Evolutionary conservation across 129 eudicot species (phyloP), one percentile per base, ranked within the genome.

Genomic region (Apium graveolens): DNA sequence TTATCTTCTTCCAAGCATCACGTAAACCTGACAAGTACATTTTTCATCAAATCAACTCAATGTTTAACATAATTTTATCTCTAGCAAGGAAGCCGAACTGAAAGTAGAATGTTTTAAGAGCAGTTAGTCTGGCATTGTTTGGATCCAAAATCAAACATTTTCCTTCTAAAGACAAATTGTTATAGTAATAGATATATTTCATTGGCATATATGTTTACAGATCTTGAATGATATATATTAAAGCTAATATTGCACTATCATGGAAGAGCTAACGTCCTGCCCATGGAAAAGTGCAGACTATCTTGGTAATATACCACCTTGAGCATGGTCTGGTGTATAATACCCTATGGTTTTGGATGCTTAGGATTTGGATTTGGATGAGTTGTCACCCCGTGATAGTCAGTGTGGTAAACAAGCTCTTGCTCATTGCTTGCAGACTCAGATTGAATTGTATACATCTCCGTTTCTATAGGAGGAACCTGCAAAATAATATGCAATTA

Each of bases 311-410:
- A 31, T 66, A 66, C 72, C 72, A 66, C 72, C 72, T 27, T 5
- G 18, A 63, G 70, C 70, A 63, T 63, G 20, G 7, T 13, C 37
- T 8, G 38, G 21, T 17, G 9, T 65, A 65, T 29, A 12, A 12
- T 63, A 48, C 45, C 78, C 79, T 82, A 86, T 6, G 83, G 84
- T 82, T 39, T 81, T 65, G 91, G 91, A 87, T 90, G 91, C 81
- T 84, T 90, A 42, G 95, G 95, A 75, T 80, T 87, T 34, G 83
- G 83, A 80, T 73, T 66, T 35, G 83, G 83, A 44, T 80, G 83
- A 60, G 83, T 80, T 74, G 72, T 55, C 21, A 80, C 83, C 21
- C 83, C 83, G 11, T 73, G 83, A 65, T 80, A 80, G 42, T 80
- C 83, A 57, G 35, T 31, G 45, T 80, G 78, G 83, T 80, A 80